Base-by-base conservation (phyloP, 345 rosid species). In the Dipteronia dyeriana region DNA sequence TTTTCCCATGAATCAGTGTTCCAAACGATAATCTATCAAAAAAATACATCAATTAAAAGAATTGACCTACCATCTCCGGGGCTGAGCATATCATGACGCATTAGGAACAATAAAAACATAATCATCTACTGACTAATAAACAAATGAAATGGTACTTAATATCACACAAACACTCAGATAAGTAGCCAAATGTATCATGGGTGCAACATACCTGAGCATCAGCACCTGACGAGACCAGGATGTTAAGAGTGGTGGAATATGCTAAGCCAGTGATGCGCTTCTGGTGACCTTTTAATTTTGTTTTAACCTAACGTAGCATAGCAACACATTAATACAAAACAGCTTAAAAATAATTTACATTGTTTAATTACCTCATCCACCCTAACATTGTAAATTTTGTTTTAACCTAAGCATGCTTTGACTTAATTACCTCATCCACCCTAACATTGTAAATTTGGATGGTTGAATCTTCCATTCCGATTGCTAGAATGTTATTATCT, bases 151-250 rank as follows among this genome's bases (percentile, higher is more conserved):
- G 7, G 51, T 43, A 66, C 20, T 7, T 16, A 1, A 66, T 39
- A 68, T 68, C 1, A 7, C 49, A 38, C 39, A 43, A 20, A 41
- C 16, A 14, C 1, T 64, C 68, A 64, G 39, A 31, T 10, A 20
- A 62, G 54, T 13, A 45, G 54, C 19, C 14, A 68, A 19, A 34
- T 34, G 38, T 1, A 34, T 34, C n/a, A 26, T 7, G 3, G 26
- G 26, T 71, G 66, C 64, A 38, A 73, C 80, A 76, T 77, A 91
- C 98, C 91, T 90, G 97, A 80, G 97, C 90, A 88, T 94, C 98
- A 16, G 95, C 97, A 41, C 97, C 98, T 4, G 97, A 88, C 23
- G 98, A 94, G 68, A 92, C 92, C 19, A 94, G 84, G 61, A 82
- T 76, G 71, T 89, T 91, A 64, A 89, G 87, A 60, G 64, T 80